Evolutionary conservation across 495 filamentous ascomycete genomes (phyloP), one percentile per base, ranked within the genome.

Genomic region (Gamarada debralockiae): DNA sequence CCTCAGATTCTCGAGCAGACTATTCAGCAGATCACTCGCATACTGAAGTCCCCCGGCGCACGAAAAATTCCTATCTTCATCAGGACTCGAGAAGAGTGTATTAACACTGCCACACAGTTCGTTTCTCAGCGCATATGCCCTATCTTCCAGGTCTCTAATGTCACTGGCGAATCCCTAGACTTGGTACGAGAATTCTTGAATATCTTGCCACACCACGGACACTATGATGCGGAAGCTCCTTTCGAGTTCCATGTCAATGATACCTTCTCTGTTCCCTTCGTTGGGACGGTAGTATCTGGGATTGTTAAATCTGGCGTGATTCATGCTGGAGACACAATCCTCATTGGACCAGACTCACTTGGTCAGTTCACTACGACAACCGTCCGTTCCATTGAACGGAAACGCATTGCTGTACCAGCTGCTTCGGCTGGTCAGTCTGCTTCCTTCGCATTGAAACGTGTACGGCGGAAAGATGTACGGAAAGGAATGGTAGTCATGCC

Each of bases 241-340:
- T 96, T 98, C 66, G 93, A 98, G 62, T 96, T 96, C 61, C 83
- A 96, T 52, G 80, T 98, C 64, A 98, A 97, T 65, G 93, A 98
- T 69, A 97, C 89, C 7, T 98, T 97, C 74, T 96, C 91, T n/a
- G 93, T 98, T 8, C 93, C 93, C 4, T 95, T 97, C 63, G 91
- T 96, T 8, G 93, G 93, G 20, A 98, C 93, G 0, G 93, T 98
- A 1, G 91, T 98, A 8, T 90, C 89, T 24, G 93, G 93, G 0
- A 91, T 98, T 36, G 86, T 97, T 48, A 96, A 96, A 65, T 80
- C 77, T 8, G 88, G 84, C 12, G 85, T 96, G 22, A 83, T 97
- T 24, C 93, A 97, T 66, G 79, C 90, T 1, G 93, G 93, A 17
- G 95, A 98, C 67, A 79, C 82, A 6, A 87, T 98, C 4, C 76